phyloP scores from a whole-genome alignment of 139 green algal genomes.

The Picochlorum sp. region DNA sequence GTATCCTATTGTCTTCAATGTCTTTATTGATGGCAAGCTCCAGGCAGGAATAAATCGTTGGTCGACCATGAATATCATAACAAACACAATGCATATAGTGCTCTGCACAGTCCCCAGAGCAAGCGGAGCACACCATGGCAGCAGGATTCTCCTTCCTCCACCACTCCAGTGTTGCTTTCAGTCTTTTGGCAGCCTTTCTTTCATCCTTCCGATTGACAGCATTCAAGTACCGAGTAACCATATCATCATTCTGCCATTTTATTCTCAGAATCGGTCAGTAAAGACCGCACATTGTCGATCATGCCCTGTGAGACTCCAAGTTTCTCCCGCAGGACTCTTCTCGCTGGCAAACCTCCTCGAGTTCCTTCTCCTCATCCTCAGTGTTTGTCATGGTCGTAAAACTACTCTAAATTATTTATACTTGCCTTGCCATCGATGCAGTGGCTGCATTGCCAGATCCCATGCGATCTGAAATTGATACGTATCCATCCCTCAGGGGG shows the following conservation, averaged over 20 bases:
- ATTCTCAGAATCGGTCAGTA: neutral
- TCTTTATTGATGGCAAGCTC: slow-evolving; percentile 34
- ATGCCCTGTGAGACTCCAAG: too few species aligned
- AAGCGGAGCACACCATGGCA: slow-evolving; percentile 44
- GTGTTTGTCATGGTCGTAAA: too few species aligned
- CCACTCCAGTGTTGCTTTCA: slow-evolving; percentile 49
- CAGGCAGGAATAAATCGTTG: slow-evolving; percentile 68
- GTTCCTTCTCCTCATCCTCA: too few species aligned
- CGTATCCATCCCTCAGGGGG: too few species aligned
- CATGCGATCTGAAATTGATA: too few species aligned
- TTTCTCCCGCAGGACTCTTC: too few species aligned
- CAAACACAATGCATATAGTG: slow-evolving; percentile 68
- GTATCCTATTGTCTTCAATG: slow-evolving; percentile 47
- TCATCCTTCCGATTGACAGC: slow-evolving; percentile 3
- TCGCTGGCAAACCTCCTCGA: too few species aligned
- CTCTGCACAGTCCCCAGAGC: slow-evolving; percentile 5
- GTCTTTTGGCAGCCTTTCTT: slow-evolving; percentile 31
- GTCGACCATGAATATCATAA: slow-evolving; percentile 26
- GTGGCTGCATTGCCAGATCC: too few species aligned
- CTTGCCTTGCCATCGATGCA: too few species aligned
- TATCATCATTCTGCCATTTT: slow-evolving; percentile 1
- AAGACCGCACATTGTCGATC: neutral
- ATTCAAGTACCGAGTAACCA: slow-evolving; percentile 5
- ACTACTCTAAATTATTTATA: too few species aligned
- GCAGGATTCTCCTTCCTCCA: slow-evolving; percentile 32